These are phyloP conservation scores for Ogataea methanolica DNA, from an alignment of 805 yeast genomes.

Conservation along the genomic window DNA sequence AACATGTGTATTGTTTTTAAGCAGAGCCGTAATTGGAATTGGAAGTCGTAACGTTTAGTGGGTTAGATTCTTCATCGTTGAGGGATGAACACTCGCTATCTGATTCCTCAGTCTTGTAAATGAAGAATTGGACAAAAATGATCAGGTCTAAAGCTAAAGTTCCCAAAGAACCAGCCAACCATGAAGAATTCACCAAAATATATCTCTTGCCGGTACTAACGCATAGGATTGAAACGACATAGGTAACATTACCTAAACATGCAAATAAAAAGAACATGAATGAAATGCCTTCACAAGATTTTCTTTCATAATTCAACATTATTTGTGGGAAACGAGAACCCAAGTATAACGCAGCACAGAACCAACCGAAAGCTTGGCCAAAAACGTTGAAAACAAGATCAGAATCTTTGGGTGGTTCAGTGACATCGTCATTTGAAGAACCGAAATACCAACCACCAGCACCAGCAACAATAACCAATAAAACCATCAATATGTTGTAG, in stretches of 20 bases:
- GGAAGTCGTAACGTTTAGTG: slow-evolving; percentile 6
- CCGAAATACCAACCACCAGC: slow-evolving; percentile 79
- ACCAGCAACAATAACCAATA: slow-evolving; percentile 70
- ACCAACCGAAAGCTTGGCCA: slow-evolving; percentile 87
- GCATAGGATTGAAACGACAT: slow-evolving; percentile 78
- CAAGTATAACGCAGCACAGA: slow-evolving; percentile 67
- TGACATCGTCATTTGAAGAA: slow-evolving; percentile 29
- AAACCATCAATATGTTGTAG: slow-evolving; percentile 48
- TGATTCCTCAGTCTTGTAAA: slow-evolving; percentile 46
- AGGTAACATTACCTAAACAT: slow-evolving; percentile 88
- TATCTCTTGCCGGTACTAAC: slow-evolving; percentile 69
- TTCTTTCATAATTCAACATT: slow-evolving; percentile 74
- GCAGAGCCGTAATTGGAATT: slow-evolving; percentile 8
- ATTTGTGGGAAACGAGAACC: slow-evolving; percentile 95
- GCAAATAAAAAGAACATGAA: slow-evolving; percentile 93
- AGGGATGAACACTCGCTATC: slow-evolving; percentile 20
- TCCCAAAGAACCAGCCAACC: slow-evolving; percentile 91
- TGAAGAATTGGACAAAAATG: slow-evolving; percentile 81
- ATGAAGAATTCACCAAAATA: slow-evolving; percentile 75
- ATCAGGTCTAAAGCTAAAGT: slow-evolving; percentile 79
- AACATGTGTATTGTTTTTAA: not conserved
- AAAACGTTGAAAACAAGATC: slow-evolving; percentile 61
- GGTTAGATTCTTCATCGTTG: slow-evolving; percentile 13
- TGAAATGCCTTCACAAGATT: slow-evolving; percentile 93
- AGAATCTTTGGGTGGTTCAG: slow-evolving; percentile 29